Evolutionary conservation across 2,329 filamentous ascomycete genomes (phyloP).

Genomic region (Ophiostoma himal-ulmi): DNA sequence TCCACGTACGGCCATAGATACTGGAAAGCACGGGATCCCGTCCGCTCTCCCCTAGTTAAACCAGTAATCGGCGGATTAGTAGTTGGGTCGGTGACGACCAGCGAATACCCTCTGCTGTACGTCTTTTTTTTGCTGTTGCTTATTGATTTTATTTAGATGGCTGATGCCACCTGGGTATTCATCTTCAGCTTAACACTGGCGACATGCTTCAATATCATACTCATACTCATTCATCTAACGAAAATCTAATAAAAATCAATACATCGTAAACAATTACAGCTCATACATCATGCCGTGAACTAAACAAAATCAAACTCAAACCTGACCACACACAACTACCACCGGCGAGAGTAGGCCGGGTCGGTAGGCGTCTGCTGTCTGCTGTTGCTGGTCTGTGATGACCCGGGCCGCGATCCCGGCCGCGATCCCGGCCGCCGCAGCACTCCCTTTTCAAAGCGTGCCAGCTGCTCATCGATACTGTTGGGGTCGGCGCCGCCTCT

Average conservation of each 20-base stretch:
- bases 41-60: background rate
- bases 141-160: too few relatives aligned
- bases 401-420: background rate
- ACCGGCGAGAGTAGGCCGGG: background rate
- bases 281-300: background rate
- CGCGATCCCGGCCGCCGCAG: conserved; percentile 19
- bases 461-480: conserved; percentile 8
- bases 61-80: background rate
- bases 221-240: background rate
- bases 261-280: too few relatives aligned
- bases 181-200: too few relatives aligned
- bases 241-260: background rate
- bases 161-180: too few relatives aligned
- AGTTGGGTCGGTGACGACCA: background rate
- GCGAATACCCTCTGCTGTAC: background rate
- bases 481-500: background rate
- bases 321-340: background rate
- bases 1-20: background rate
- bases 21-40: background rate
- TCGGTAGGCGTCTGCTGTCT: background rate
- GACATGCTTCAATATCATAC: too few relatives aligned
- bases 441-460: conserved; percentile 14
- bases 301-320: background rate
- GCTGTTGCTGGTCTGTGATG: background rate
- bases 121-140: background rate